Percentiles rank a stretch among this genome's conserved stretches.
Conservation (phyloP, 257 asterid genomes). For the Voacanga thouarsii region DNA sequence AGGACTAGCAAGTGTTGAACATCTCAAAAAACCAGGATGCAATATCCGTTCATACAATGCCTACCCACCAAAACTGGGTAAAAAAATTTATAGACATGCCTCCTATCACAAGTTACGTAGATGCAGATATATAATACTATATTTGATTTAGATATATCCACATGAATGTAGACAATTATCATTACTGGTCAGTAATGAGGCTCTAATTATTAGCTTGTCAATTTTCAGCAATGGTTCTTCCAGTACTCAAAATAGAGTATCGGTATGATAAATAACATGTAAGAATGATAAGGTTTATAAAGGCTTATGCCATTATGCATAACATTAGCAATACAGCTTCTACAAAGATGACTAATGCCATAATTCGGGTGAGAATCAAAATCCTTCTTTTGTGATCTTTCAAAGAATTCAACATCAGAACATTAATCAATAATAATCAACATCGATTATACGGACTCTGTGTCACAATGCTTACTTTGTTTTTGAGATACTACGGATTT, state of each 20-base stretch:
- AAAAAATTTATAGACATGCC: background rate
- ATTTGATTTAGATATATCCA: background rate
- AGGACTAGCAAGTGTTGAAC: too few relatives aligned
- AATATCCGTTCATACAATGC: background rate
- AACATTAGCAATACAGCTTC: too few relatives aligned
- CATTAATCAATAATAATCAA: background rate
- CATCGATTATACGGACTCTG: background rate
- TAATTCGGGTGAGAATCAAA: background rate
- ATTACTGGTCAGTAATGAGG: background rate
- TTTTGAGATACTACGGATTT: conserved; percentile 82
- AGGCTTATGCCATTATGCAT: too few relatives aligned
- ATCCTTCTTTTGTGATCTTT: background rate
- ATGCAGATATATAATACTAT: background rate
- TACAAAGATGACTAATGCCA: too few relatives aligned
- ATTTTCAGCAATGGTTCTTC: too few relatives aligned
- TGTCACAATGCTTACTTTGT: conserved; percentile 48
- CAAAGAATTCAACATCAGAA: background rate
- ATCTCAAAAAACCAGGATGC: too few relatives aligned
- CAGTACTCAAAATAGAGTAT: too few relatives aligned
- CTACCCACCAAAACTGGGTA: background rate
- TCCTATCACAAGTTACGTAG: background rate
- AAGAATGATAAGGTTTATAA: too few relatives aligned
- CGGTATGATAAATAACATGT: too few relatives aligned
- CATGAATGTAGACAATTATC: background rate
- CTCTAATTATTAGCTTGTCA: too few relatives aligned